phyloP scores from a whole-genome alignment of 75 land plant genomes.

The Selaginella tamariscina region DNA sequence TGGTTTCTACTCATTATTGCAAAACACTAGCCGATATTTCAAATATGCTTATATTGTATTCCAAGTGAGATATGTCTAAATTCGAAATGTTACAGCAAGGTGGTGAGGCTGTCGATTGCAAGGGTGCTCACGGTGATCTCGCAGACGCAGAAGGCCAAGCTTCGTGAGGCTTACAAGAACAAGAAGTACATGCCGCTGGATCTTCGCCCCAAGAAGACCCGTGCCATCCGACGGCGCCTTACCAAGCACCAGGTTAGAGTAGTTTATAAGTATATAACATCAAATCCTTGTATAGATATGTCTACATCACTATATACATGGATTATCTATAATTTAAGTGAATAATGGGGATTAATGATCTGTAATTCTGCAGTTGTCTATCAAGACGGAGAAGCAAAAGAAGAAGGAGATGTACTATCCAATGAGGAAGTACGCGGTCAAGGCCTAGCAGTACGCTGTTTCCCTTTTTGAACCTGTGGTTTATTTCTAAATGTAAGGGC shows the following conservation, averaged over 20 bases:
- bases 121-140: constrained; percentile 69
- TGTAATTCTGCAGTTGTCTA: constrained; percentile 29
- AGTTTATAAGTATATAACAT: too few species aligned
- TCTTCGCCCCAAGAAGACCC: constrained; percentile 68
- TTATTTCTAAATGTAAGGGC: too few species aligned
- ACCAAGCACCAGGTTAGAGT: constrained; percentile 54
- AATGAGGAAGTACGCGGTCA: constrained; percentile 62
- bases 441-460: constrained; percentile 25
- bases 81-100: constrained; percentile 87
- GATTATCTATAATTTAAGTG: too few species aligned
- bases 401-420: constrained; percentile 66
- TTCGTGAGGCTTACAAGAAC: constrained; percentile 55
- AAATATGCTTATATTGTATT: too few species aligned
- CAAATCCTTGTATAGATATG: too few species aligned
- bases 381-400: constrained; percentile 68
- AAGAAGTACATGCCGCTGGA: constrained; percentile 61
- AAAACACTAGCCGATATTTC: too few species aligned
- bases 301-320: too few species aligned
- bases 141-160: constrained; percentile 53
- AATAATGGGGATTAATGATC: too few species aligned
- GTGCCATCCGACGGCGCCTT: constrained; percentile 55
- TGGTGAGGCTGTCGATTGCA: constrained; percentile 63
- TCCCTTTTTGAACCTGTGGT: too few species aligned
- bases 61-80: too few species aligned
- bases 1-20: too few species aligned